Evolutionary conservation across 352 stramenopile species (phyloP).

Genomic region (Globisporangium canariense): DNA sequence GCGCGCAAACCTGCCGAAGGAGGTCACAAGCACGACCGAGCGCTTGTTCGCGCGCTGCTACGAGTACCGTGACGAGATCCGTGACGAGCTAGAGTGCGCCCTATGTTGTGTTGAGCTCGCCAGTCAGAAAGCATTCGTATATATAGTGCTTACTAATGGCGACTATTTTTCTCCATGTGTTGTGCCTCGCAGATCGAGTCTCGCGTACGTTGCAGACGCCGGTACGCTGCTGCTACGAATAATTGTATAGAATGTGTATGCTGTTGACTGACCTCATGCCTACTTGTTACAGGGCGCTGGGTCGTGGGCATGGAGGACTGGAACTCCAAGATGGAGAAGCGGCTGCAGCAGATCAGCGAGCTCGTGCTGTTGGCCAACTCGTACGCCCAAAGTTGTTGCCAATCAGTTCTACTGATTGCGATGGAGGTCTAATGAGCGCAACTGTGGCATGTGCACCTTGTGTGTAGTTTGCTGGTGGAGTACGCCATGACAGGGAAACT

Average conservation of each 20-base stretch:
- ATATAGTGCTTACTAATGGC: neutral
- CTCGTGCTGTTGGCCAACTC: constrained; percentile 78
- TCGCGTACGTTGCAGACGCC: constrained; percentile 68
- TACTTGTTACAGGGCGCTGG: constrained; percentile 45
- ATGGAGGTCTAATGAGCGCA: neutral
- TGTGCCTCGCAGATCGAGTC: constrained; percentile 36
- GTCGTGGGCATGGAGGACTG: constrained; percentile 80
- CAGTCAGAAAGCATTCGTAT: no score
- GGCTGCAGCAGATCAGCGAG: constrained; percentile 73
- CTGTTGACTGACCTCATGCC: neutral
- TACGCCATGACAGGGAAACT: constrained; percentile 62
- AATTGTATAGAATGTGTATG: neutral
- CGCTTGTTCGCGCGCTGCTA: constrained; percentile 74
- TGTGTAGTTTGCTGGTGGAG: constrained; percentile 54
- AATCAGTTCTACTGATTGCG: neutral
- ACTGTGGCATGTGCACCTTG: neutral
- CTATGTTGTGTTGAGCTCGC: neutral
- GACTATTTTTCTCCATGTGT: neutral
- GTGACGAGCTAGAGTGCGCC: constrained; percentile 75
- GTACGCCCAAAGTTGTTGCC: constrained; percentile 8
- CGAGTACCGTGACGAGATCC: constrained; percentile 81
- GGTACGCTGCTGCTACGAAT: constrained; percentile 11
- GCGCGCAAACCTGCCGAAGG: constrained; percentile 50
- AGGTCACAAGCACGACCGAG: constrained; percentile 49
- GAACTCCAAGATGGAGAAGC: constrained; percentile 88